phyloP scores from a whole-genome alignment of 371 early-diverging fungal species.

The Saksenaea oblongispora region DNA sequence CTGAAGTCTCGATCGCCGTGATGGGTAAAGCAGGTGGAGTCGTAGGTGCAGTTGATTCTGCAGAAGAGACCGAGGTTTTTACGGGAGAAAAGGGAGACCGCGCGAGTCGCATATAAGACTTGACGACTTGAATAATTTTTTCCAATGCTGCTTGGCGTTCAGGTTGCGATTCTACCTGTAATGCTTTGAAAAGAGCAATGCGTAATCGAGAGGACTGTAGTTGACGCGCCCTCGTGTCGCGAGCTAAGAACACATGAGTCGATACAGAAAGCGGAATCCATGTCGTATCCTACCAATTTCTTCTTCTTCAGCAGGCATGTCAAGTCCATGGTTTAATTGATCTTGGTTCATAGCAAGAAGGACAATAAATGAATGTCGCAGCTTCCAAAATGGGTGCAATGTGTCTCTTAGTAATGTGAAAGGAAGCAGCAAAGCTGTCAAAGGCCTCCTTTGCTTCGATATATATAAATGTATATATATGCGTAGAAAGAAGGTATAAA shows the following conservation, averaged over 20 bases:
- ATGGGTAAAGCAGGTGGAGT: conserved; percentile 14
- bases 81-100: conserved; percentile 27
- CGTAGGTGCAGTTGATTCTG: conserved; percentile 20
- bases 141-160: conserved; percentile 40
- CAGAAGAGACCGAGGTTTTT: not conserved
- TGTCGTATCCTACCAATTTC: not conserved
- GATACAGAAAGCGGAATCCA: not conserved
- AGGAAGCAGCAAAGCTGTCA: conserved; percentile 1
- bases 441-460: conserved; percentile 1
- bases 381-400: not conserved
- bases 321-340: conserved; percentile 2
- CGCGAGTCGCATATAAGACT: conserved; percentile 43
- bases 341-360: conserved; percentile 3
- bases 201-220: conserved; percentile 49
- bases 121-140: conserved; percentile 49
- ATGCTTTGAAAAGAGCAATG: conserved; percentile 46
- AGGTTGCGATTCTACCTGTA: conserved; percentile 41
- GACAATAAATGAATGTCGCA: not conserved
- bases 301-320: conserved; percentile 5
- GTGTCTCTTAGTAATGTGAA: not conserved
- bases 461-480: not conserved
- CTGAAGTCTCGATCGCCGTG: not conserved
- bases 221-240: conserved; percentile 43
- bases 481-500: too few relatives aligned
- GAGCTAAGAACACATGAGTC: conserved; percentile 17